Evolutionary conservation across 192 early-diverging fungal species (phyloP).

Genomic region (Kappamyces sp.): DNA sequence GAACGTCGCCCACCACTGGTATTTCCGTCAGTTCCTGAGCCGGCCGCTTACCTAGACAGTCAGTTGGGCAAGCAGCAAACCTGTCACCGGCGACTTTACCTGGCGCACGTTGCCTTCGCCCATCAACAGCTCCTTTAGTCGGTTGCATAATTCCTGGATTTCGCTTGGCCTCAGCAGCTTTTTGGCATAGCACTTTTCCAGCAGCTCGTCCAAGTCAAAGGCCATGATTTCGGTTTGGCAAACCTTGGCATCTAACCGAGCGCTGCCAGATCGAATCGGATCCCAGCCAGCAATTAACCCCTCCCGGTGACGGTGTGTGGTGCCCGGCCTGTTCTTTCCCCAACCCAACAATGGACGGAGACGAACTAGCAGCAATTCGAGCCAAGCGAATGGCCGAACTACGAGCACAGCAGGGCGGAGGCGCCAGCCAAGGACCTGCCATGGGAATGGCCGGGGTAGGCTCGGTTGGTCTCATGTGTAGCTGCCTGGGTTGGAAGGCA

Average conservation of each 20-base stretch:
- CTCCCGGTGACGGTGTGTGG: too few species aligned
- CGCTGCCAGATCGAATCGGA: too few species aligned
- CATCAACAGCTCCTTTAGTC: slow-evolving; percentile 70
- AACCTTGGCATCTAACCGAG: too few species aligned
- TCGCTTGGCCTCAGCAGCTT: slow-evolving; percentile 68
- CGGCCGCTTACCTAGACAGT: background rate
- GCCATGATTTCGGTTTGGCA: background rate
- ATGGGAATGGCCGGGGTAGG: slow-evolving; percentile 20
- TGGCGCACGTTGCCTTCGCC: slow-evolving; percentile 79
- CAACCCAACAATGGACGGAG: slow-evolving; percentile 55
- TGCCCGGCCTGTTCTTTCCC: slow-evolving; percentile 7
- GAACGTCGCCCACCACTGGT: slow-evolving; percentile 79
- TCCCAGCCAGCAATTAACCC: too few species aligned
- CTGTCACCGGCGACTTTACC: slow-evolving; percentile 80
- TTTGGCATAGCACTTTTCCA: slow-evolving; percentile 65
- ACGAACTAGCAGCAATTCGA: slow-evolving; percentile 71
- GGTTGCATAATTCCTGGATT: slow-evolving; percentile 74
- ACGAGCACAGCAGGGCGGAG: slow-evolving; percentile 35
- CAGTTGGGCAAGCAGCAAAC: background rate
- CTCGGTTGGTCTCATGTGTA: slow-evolving; percentile 14
- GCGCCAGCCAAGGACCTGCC: slow-evolving; percentile 31
- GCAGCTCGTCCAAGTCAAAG: slow-evolving; percentile 71
- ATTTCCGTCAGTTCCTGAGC: background rate
- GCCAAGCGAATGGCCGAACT: slow-evolving; percentile 62
- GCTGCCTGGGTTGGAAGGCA: slow-evolving; percentile 2